A percentile compares a stretch with the other conserved stretches of the same genome.
phyloP scores from a whole-genome alignment of 371 early-diverging fungal genomes.

The Mucor mucedo region DNA sequence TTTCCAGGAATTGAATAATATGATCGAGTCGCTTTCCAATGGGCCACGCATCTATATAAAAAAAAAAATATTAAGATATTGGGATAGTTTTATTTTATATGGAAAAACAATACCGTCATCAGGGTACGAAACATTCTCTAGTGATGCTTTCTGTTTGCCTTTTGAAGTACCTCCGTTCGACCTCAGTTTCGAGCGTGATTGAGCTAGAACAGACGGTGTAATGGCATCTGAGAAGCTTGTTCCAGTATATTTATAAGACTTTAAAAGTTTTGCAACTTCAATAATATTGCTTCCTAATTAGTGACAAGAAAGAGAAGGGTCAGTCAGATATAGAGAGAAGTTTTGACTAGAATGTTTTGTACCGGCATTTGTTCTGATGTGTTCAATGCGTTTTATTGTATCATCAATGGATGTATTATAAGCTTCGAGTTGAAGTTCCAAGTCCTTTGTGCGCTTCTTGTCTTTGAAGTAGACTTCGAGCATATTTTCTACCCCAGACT shows the following conservation, averaged over 20 bases:
- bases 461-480: constrained; percentile 52
- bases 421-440: constrained; percentile 54
- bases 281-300: constrained; percentile 33
- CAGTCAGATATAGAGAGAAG: background rate
- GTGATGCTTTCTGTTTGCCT: constrained; percentile 43
- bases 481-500: constrained; percentile 57
- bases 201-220: constrained; percentile 32
- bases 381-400: constrained; percentile 53
- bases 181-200: constrained; percentile 40
- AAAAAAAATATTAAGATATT: constrained; percentile 2
- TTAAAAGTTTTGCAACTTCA: constrained; percentile 41
- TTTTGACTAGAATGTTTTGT: constrained; percentile 4
- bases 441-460: constrained; percentile 58
- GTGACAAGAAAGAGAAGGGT: background rate
- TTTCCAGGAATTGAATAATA: constrained; percentile 37
- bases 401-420: constrained; percentile 50
- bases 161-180: constrained; percentile 41
- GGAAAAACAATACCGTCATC: constrained; percentile 43
- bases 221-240: constrained; percentile 41
- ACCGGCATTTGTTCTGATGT: constrained; percentile 45
- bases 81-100: background rate
- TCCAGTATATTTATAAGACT: constrained; percentile 41
- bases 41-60: constrained; percentile 42
- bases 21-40: constrained; percentile 41
- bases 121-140: constrained; percentile 49